Evolutionary conservation across 306 rosid species (phyloP), one percentile per base, ranked within the genome.

Genomic region (Erythrophleum fordii): DNA sequence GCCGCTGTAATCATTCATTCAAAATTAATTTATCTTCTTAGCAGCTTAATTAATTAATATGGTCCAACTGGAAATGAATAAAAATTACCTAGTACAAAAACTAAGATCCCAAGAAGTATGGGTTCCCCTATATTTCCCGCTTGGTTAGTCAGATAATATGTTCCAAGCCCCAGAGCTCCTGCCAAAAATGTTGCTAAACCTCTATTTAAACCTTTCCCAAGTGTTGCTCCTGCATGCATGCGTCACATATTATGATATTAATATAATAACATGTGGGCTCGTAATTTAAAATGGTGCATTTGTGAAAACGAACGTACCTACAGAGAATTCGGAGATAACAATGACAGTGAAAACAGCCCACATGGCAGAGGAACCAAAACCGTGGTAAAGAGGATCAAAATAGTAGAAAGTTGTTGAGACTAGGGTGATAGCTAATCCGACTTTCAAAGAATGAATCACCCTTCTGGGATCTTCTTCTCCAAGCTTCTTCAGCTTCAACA

Each of bases 381-480:
- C 39, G 1, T 60, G 26, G 37, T 80, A 83, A 29, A 77, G 79
- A 25, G 91, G 84, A 31, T 77, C 53, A 11, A 83, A 5, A 65
- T 73, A 58, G 81, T 82, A 88, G 44, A 88, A 80, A 39, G 72
- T 0, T 17, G 14, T 1, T 0, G 89, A 82, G 39, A 83, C 85
- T 18, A 82, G n/a, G 6, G 84, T 80, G 9, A 88, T 55, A 16
- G 89, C 71, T 18, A 88, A 23, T 34, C 80, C 89, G 14, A 85
- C 83, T 83, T 88, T 88, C 1, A 83, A 56, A 29, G 87, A 71
- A 75, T 88, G 88, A 77, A 77, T 77, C 29, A 80, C 62, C 66
- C 83, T 80, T 75, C 87, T 85, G 8, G 88, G 91, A 78, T 88
- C 91, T 6, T 88, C 89, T 77, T 85, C 52, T 71, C 87, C 89